Conservation (phyloP, 1,284 basidiomycete species). For the Inonotus hispidus region DNA sequence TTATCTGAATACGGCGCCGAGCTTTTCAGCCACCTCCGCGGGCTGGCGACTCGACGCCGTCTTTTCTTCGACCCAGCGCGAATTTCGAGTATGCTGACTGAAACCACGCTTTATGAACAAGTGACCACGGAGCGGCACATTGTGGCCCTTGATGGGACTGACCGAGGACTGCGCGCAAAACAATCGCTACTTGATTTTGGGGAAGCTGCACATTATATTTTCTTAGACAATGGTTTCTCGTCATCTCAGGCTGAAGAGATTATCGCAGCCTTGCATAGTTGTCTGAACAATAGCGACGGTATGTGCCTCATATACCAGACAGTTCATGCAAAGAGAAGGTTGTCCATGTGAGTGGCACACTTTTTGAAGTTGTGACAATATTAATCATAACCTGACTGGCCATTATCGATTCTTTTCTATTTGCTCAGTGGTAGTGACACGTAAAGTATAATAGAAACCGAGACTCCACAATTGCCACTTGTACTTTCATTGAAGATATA, state of each 20-base stretch:
- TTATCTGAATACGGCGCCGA: slow-evolving; percentile 25
- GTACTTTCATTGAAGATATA: no score
- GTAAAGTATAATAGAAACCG: no score
- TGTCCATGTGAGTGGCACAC: no score
- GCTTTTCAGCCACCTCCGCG: neutral
- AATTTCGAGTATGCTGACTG: slow-evolving; percentile 18
- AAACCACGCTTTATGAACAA: slow-evolving; percentile 18
- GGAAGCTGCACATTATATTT: slow-evolving; percentile 35
- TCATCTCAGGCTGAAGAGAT: slow-evolving; percentile 33
- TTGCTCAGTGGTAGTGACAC: no score
- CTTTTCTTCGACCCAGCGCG: slow-evolving; percentile 19
- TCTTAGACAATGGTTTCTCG: slow-evolving; percentile 33
- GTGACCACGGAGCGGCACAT: slow-evolving; percentile 4
- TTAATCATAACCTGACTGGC: no score
- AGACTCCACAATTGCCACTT: no score
- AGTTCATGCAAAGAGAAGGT: slow-evolving; percentile 26
- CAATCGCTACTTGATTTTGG: slow-evolving; percentile 28
- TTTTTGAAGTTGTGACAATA: no score
- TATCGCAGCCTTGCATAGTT: slow-evolving; percentile 35
- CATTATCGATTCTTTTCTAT: no score
- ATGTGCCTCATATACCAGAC: slow-evolving; percentile 38
- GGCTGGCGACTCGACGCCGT: slow-evolving; percentile 11
- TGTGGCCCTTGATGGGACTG: slow-evolving; percentile 24
- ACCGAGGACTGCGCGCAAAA: slow-evolving; percentile 32
- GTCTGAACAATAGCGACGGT: slow-evolving; percentile 37